Percentiles rank a stretch among this genome's conserved stretches.
phyloP scores from a whole-genome alignment of 2,329 filamentous ascomycete species.

The Colletotrichum plurivorum region DNA sequence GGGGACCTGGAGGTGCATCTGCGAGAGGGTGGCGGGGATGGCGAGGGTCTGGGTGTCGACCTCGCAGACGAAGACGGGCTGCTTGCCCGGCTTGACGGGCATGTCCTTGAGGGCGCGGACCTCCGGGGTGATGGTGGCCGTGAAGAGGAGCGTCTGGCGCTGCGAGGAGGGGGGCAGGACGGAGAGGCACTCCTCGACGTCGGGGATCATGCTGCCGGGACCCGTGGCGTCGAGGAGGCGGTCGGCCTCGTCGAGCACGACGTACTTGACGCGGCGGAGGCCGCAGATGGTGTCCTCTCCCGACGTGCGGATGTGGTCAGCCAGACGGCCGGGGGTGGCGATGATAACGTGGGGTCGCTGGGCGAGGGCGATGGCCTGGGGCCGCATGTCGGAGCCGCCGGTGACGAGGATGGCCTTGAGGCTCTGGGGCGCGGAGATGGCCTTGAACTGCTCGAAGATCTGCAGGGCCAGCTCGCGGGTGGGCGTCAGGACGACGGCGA shows the following conservation, averaged over 20 bases:
- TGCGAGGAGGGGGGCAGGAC: slow-evolving; percentile 82
- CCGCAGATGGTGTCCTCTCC: slow-evolving; percentile 92
- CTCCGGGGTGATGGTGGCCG: slow-evolving; percentile 93
- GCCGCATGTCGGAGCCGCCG: slow-evolving; percentile 91
- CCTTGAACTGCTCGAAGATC: slow-evolving; percentile 96
- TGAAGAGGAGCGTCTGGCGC: slow-evolving; percentile 96
- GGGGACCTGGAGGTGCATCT: slow-evolving; percentile 89
- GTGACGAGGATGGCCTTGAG: slow-evolving; percentile 93
- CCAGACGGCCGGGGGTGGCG: slow-evolving; percentile 91
- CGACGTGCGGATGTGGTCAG: slow-evolving; percentile 92
- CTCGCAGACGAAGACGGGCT: slow-evolving; percentile 90
- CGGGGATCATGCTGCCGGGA: slow-evolving; percentile 91
- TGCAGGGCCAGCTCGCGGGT: slow-evolving; percentile 94
- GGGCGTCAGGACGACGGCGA: slow-evolving; percentile 89
- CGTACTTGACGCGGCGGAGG: slow-evolving; percentile 82
- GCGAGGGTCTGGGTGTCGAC: slow-evolving; percentile 82
- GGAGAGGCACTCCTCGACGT: slow-evolving; percentile 89
- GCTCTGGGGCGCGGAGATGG: slow-evolving; percentile 88
- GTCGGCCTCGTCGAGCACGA: slow-evolving; percentile 97
- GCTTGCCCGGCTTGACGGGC: slow-evolving; percentile 77
- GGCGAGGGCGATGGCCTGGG: slow-evolving; percentile 87
- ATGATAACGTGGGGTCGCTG: slow-evolving; percentile 92
- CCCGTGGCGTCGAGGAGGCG: slow-evolving; percentile 82
- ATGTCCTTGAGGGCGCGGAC: slow-evolving; percentile 88
- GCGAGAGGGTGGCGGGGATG: slow-evolving; percentile 84